A percentile compares a stretch with the other conserved stretches of the same genome.
Evolutionary conservation across 1,284 basidiomycete species (phyloP).

Genomic region (Apiotrichum brassicae): DNA sequence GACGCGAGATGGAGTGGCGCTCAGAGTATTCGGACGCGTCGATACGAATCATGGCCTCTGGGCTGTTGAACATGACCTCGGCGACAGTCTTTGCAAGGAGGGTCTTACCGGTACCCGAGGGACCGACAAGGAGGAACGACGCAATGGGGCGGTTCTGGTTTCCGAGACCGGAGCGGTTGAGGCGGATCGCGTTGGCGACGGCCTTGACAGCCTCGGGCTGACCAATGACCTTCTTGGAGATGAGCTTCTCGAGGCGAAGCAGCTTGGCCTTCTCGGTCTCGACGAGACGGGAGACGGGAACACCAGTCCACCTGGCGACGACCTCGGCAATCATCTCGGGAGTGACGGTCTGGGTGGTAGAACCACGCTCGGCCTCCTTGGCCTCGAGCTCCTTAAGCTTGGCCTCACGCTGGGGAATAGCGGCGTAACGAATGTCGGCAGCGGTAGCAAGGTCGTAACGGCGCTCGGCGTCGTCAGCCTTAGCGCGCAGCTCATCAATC

Average conservation of each 20-base stretch:
- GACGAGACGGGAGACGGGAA: constrained; percentile 43
- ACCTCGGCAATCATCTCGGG: constrained; percentile 53
- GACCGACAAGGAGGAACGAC: constrained; percentile 52
- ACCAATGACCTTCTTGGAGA: constrained; percentile 51
- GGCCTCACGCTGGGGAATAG: constrained; percentile 81
- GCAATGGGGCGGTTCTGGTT: constrained; percentile 54
- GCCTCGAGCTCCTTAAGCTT: constrained; percentile 56
- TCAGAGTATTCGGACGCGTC: constrained; percentile 53
- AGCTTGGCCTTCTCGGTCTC: constrained; percentile 49
- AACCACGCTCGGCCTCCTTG: constrained; percentile 49
- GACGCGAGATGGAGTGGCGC: constrained; percentile 52
- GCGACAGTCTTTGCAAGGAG: constrained; percentile 52
- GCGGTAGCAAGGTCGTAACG: constrained; percentile 75
- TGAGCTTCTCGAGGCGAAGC: constrained; percentile 50
- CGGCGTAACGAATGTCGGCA: constrained; percentile 86
- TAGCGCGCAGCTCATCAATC: constrained; percentile 87
- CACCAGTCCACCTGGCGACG: constrained; percentile 52
- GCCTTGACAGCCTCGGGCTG: constrained; percentile 55
- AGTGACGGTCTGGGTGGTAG: constrained; percentile 46
- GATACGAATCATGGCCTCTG: constrained; percentile 55
- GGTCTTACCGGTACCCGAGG: constrained; percentile 55
- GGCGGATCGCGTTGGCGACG: constrained; percentile 55
- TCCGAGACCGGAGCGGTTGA: constrained; percentile 54
- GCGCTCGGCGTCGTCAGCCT: constrained; percentile 91
- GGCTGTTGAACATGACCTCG: constrained; percentile 53